A percentile compares a stretch with the other conserved stretches of the same genome.
These are phyloP conservation scores for Mycena citricolor DNA, from an alignment of 1,284 basidiomycete genomes.

Conservation along the genomic window DNA sequence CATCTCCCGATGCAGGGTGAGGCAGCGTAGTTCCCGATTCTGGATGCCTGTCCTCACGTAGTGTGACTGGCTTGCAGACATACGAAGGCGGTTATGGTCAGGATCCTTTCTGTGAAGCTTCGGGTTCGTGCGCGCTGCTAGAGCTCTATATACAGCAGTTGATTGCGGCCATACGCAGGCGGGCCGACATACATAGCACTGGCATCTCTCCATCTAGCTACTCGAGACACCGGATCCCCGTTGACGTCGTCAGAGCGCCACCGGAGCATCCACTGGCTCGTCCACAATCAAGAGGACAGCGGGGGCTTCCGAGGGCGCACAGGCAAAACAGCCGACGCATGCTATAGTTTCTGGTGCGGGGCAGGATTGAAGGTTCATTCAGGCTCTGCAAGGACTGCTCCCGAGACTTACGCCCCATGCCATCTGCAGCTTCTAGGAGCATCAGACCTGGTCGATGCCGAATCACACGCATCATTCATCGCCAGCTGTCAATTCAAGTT, in stretches of 20 bases:
- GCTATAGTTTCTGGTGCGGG: conserved; percentile 94
- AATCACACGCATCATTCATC: conserved; percentile 63
- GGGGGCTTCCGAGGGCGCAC: conserved; percentile 88
- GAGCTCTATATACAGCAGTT: background rate
- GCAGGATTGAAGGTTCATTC: conserved; percentile 67
- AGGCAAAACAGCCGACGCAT: conserved; percentile 84
- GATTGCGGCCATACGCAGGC: conserved; percentile 43
- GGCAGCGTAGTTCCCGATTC: too few relatives aligned
- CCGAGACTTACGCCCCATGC: too few relatives aligned
- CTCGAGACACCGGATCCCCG: conserved; percentile 23
- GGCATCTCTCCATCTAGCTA: conserved; percentile 68
- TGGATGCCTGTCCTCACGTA: conserved; percentile 1
- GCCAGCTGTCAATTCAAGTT: conserved; percentile 77
- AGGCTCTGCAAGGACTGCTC: background rate
- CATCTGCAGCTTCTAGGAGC: conserved; percentile 63
- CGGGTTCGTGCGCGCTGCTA: conserved; percentile 51
- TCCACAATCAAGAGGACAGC: conserved; percentile 61
- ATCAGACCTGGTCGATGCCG: conserved; percentile 52
- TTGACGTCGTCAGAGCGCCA: conserved; percentile 46
- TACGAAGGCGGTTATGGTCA: conserved; percentile 95
- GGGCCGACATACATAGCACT: conserved; percentile 93
- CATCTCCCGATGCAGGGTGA: conserved; percentile 69
- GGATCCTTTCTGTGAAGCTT: conserved; percentile 77
- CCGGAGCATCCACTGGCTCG: conserved; percentile 74
- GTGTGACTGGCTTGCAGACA: conserved; percentile 49